phyloP scores from a whole-genome alignment of 225 moss, liverwort and hornwort species.

The Rhytidiadelphus loreus region DNA sequence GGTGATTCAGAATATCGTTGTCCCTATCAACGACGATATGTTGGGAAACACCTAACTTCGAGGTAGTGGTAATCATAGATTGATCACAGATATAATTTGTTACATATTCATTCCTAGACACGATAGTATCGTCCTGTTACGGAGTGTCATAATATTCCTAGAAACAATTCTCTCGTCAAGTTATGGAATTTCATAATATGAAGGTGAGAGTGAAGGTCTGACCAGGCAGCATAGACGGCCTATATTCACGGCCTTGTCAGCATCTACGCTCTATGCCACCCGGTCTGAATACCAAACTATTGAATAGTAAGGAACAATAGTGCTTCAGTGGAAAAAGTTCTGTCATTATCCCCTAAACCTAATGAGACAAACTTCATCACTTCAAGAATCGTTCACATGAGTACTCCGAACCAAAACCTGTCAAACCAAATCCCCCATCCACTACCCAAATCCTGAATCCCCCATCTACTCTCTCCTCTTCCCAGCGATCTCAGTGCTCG shows the following conservation, averaged over 20 bases:
- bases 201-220: not conserved
- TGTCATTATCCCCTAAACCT: not conserved
- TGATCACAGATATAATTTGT: not conserved
- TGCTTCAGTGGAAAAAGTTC: not conserved
- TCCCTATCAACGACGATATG: not conserved
- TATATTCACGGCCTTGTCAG: not conserved
- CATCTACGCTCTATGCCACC: not conserved
- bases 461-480: not conserved
- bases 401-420: not conserved
- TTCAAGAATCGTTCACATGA: not conserved
- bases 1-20: not conserved
- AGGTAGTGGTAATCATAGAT: not conserved
- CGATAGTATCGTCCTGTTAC: not conserved
- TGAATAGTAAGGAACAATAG: not conserved
- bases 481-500: not conserved
- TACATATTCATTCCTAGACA: not conserved
- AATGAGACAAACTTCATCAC: not conserved
- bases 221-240: not conserved
- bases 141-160: not conserved
- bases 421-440: not conserved
- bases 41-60: not conserved
- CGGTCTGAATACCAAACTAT: not conserved
- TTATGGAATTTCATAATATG: not conserved
- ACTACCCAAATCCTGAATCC: not conserved
- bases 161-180: not conserved